These are phyloP conservation scores for Symbiodinium natans DNA, from an alignment of 73 alveolate genomes.

Conservation along the genomic window DNA sequence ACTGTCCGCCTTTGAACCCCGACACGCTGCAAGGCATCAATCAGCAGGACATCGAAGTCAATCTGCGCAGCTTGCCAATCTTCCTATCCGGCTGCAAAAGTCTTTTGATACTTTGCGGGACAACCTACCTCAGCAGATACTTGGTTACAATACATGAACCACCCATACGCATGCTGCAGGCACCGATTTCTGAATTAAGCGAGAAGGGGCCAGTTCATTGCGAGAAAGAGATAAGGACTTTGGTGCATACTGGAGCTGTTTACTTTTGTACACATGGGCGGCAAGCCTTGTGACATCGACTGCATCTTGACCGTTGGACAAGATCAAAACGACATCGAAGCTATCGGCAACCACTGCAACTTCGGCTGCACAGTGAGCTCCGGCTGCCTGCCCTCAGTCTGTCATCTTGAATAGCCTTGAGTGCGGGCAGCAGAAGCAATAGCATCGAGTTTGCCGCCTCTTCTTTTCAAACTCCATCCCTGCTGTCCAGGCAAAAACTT, in stretches of 20 bases:
- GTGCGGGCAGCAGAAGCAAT: too few relatives aligned
- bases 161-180: not conserved
- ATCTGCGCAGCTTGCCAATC: slow-evolving; percentile 53
- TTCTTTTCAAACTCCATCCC: too few relatives aligned
- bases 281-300: slow-evolving; percentile 65
- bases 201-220: too few relatives aligned
- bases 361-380: not conserved
- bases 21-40: slow-evolving; percentile 24
- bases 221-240: not conserved
- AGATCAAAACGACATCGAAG: not conserved
- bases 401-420: too few relatives aligned
- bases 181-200: too few relatives aligned
- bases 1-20: too few relatives aligned
- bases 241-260: slow-evolving; percentile 87
- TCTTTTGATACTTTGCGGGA: slow-evolving; percentile 55
- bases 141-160: not conserved
- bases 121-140: slow-evolving; percentile 67
- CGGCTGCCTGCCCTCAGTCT: not conserved
- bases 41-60: slow-evolving; percentile 67
- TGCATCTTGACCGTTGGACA: slow-evolving; percentile 23
- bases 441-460: too few relatives aligned
- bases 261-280: slow-evolving; percentile 86
- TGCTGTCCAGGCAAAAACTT: not conserved
- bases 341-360: not conserved
- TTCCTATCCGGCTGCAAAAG: slow-evolving; percentile 48